These are phyloP conservation scores for Amyloporia xantha DNA, from an alignment of 768 basidiomycete species.

Conservation along the genomic window DNA sequence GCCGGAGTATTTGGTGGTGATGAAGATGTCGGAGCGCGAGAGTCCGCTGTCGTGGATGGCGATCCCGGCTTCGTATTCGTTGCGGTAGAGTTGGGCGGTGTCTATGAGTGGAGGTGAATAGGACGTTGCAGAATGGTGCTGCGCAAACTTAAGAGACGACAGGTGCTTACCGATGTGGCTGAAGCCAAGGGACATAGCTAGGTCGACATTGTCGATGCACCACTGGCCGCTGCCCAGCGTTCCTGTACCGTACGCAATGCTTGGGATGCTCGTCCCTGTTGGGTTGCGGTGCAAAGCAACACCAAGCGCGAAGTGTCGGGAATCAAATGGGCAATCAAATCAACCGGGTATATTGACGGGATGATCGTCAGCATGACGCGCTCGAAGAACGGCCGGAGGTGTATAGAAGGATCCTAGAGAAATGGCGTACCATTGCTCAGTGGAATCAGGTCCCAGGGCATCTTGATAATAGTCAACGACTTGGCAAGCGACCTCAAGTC, in stretches of 20 bases:
- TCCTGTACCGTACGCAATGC: slow-evolving; percentile 62
- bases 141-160: not conserved
- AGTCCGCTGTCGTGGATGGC: slow-evolving; percentile 50
- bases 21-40: slow-evolving; percentile 47
- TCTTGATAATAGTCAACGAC: slow-evolving; percentile 22
- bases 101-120: slow-evolving; percentile 30
- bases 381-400: not conserved
- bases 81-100: slow-evolving; percentile 54
- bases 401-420: not conserved
- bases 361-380: too few species aligned
- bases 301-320: not conserved
- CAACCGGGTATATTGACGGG: too few species aligned
- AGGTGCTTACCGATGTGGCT: slow-evolving; percentile 50
- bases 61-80: slow-evolving; percentile 50
- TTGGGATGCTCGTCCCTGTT: slow-evolving; percentile 41
- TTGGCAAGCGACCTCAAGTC: not conserved
- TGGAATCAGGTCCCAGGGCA: slow-evolving; percentile 55
- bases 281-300: too few species aligned
- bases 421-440: slow-evolving; percentile 48
- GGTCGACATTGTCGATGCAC: slow-evolving; percentile 47
- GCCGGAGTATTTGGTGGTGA: slow-evolving; percentile 63
- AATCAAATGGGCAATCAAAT: not conserved
- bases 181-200: slow-evolving; percentile 57
- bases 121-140: not conserved
- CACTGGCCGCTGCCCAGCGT: slow-evolving; percentile 49